Base-by-base conservation (phyloP, 2,329 filamentous ascomycete genomes). In the Trichoderma harzianum region DNA sequence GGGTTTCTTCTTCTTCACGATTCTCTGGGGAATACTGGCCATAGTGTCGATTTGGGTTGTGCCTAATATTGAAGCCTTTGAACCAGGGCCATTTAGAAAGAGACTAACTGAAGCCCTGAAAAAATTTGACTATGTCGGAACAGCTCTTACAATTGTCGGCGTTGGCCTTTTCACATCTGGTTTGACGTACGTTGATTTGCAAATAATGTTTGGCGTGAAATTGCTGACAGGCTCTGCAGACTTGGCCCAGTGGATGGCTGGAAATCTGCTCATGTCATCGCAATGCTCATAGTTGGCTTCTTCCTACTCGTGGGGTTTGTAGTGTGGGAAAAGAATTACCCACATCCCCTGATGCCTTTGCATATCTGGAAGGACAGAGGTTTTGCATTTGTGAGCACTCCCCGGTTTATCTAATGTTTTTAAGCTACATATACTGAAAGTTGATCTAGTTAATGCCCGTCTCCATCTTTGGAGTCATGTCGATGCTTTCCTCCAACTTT, bases 401-500 rank as follows among this genome's bases (percentile, higher is more conserved):
- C 7, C 36, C 7, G 6, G 6, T 21, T 47, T 11, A 5, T 21
- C 1, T 21, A 47, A 11, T 21, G 7, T 11, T 47, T 21, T 10
- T 0, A 3, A 0, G 8, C 18, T 1, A 2, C 8, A 10, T 47
- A 39, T 39, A 39, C 16, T 39, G 14, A 39, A 39, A 0, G 7
- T 47, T 12, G 16, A 36, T 47, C 34, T 28, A 30, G 53, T 66
- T 30, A 16, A 39, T 39, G 36, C 36, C 63, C 28, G n/a, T 55
- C 14, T 66, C 63, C 2, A 66, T 66, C 28, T 66, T 66, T 28
- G 63, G 63, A 5, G 43, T 66, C 14, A 66, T 55, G 63, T 53
- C 63, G 10, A 66, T 66, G 63, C 63, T 66, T 26, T 66, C 63
- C 8, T 66, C 63, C 8, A 66, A 66, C 14, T 55, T 66, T 55